Evolutionary conservation across 495 filamentous ascomycete species (phyloP), one percentile per base, ranked within the genome.

Genomic region (Oidiodendron maius): DNA sequence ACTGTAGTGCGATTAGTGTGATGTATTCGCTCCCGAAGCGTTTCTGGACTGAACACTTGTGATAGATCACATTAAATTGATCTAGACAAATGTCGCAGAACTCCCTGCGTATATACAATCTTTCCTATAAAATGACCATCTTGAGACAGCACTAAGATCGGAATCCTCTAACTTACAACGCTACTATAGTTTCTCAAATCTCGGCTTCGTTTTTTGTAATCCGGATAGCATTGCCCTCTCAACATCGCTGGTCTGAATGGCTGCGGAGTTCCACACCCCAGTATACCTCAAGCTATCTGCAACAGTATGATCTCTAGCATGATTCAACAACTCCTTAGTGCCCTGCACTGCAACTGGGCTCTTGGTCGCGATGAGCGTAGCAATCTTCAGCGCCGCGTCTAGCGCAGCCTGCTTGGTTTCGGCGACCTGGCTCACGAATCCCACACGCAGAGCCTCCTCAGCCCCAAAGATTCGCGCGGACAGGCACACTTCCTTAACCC

Each of bases 291-390:
- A 68, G 20, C 84, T 89, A 58, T 95, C 89, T 44, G 75, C 76
- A 10, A 94, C 81, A 0, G 75, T 69, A 60, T 87, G 76, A 65
- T 94, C 91, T 57, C 89, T 72, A 36, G 82, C 84, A 59, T 81
- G 91, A 66, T 97, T 95, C 63, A 98, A 61, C 42, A 97, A 60
- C 64, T 95, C 85, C 72, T 98, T 98, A 17, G 93, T 97, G 3
- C 89, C 86, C 68, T 91, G 83, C 52, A 95, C 87, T 0, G 89
- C 93, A 18, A 98, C 80, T 0, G 93, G 93, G 58, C 87, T 94
- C 76, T 97, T 96, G 4, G 60, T 65, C 28, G 86, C 84, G 15
- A 97, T 78, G 58, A 82, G 49, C 11, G 53, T 63, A 6, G 86
- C 89, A 61, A 89, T 48, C 63, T 81, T 73, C 50, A 91, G 17